A percentile compares a stretch with the other conserved stretches of the same genome.
Conservation (phyloP, 1,284 basidiomycete genomes). For the Leccinum angustisporum region DNA sequence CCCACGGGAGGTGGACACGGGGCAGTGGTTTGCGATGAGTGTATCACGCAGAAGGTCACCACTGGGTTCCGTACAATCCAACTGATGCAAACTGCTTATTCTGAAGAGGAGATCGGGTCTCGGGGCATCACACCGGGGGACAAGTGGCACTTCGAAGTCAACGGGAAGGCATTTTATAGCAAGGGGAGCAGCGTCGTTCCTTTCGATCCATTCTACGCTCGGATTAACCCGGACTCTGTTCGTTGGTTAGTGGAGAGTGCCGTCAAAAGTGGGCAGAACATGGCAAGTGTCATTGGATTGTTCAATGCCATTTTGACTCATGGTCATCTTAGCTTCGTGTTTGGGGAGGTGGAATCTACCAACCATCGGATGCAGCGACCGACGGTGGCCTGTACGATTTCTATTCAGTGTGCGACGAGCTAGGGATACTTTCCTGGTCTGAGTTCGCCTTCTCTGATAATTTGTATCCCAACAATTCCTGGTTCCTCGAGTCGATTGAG, state of each 20-base stretch:
- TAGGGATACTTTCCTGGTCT: constrained; percentile 38
- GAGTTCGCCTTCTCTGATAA: constrained; percentile 65
- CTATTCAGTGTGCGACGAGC: too few relatives aligned
- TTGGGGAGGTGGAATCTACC: too few relatives aligned
- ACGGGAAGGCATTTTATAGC: constrained; percentile 52
- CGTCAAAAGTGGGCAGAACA: too few relatives aligned
- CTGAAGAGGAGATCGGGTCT: constrained; percentile 41
- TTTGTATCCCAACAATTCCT: constrained; percentile 47
- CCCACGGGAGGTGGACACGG: constrained; percentile 5
- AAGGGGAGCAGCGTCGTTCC: constrained; percentile 47
- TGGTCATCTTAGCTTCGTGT: too few relatives aligned
- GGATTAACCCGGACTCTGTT: constrained; percentile 50
- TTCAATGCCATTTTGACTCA: too few relatives aligned
- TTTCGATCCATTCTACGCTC: constrained; percentile 44
- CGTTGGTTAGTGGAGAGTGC: constrained; percentile 57
- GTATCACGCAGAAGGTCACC: constrained; percentile 39
- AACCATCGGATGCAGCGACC: too few relatives aligned
- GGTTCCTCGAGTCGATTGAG: constrained; percentile 25
- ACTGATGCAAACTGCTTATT: constrained; percentile 49
- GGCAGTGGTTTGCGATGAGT: neutral
- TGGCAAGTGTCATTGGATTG: too few relatives aligned
- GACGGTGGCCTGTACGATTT: too few relatives aligned
- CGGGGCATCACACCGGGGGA: constrained; percentile 58
- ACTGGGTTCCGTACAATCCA: constrained; percentile 60
- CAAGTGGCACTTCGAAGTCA: constrained; percentile 37